Evolutionary conservation across 2,329 filamentous ascomycete genomes (phyloP), one percentile per base, ranked within the genome.

Genomic region (Cytospora chrysosperma): DNA sequence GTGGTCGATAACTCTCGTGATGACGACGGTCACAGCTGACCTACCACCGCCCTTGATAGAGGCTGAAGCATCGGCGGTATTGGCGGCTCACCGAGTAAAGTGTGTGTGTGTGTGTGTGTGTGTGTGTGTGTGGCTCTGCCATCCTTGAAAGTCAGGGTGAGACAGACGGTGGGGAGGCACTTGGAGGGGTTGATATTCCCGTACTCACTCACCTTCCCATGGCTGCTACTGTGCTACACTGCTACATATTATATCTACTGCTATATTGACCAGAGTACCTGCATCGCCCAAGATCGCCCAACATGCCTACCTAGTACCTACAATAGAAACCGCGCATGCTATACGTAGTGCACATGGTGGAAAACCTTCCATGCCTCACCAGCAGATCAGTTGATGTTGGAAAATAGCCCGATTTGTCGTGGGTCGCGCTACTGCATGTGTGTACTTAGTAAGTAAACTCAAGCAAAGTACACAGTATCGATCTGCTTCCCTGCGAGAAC

Each of bases 351-450:
- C n/a, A n/a, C n/a, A n/a, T n/a, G n/a, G n/a, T n/a, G n/a, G n/a
- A n/a, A n/a, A 40, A 32, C 30, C 28, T 32, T 32, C 12, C 30
- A 32, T 32, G 30, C 30, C 30, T 21, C 28, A 27, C 15, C 47
- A 27, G 47, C 43, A 34, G 56, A 10, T 37, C 47, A 37, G 30
- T 27, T 28, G 9, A 32, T 27, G n/a, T 19, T 55, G 37, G 47
- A 34, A 37, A 55, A 49, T 1, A 55, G 40, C n/a, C 49, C 26
- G 37, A 32, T 19, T 34, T 32, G 34, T 52, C 37, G 37, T 55
- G 51, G 56, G 60, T 58, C 54, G 50, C 56, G 24, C 49, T 62
- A 51, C 54, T 51, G 59, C 55, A 40, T 30, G 21, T 61, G 40
- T 37, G 2, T 37, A 37, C n/a, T n/a, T n/a, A n/a, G n/a, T n/a